Evolutionary conservation across 169 alveolate genomes (phyloP).

Genomic region (Miamiensis avidus): DNA sequence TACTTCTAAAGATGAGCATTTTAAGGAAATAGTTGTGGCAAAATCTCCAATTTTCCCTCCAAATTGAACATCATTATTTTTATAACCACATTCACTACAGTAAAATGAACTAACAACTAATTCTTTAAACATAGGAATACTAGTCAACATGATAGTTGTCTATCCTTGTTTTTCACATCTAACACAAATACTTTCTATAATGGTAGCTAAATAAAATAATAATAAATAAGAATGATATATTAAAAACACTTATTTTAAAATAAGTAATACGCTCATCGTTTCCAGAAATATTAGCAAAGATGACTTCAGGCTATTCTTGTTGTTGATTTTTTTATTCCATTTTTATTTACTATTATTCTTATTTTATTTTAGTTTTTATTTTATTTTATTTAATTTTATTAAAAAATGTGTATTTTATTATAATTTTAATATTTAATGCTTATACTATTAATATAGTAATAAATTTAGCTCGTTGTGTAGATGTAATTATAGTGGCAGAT

Average conservation of each 20-base stretch:
- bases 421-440: too few relatives aligned
- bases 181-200: slow-evolving; percentile 88
- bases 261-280: background rate
- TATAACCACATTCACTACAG: slow-evolving; percentile 93
- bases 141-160: slow-evolving; percentile 86
- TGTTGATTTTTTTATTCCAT: too few relatives aligned
- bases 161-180: slow-evolving; percentile 90
- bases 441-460: too few relatives aligned
- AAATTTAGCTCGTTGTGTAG: too few relatives aligned
- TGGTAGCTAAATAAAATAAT: slow-evolving; percentile 47
- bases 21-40: slow-evolving; percentile 86
- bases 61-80: slow-evolving; percentile 91
- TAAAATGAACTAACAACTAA: slow-evolving; percentile 91
- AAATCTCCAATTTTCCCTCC: slow-evolving; percentile 92
- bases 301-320: background rate
- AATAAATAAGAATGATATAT: too few relatives aligned
- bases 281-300: background rate
- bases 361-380: too few relatives aligned
- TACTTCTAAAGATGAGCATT: slow-evolving; percentile 77
- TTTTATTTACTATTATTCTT: too few relatives aligned
- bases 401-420: too few relatives aligned
- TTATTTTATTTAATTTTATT: too few relatives aligned
- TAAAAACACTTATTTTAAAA: too few relatives aligned
- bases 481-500: too few relatives aligned
- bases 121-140: slow-evolving; percentile 93